Conservation (phyloP, 495 filamentous ascomycete species). For the Cercophora samala region DNA sequence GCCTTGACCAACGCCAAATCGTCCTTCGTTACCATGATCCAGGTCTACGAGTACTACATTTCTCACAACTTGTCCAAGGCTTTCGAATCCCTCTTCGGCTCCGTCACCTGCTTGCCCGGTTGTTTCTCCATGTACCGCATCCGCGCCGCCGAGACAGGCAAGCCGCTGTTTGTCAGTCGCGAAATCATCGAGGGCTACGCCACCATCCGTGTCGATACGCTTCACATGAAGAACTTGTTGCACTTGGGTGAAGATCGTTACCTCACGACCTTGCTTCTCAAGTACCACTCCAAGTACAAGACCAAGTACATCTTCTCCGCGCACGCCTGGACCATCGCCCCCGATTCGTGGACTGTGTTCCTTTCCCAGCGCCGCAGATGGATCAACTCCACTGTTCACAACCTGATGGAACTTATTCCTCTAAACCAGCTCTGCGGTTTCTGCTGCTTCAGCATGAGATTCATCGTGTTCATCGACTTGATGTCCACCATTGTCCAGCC, state of each 20-base stretch:
- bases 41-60: slow-evolving; percentile 99
- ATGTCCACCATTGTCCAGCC: slow-evolving; percentile 89
- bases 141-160: slow-evolving; percentile 86
- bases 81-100: slow-evolving; percentile 97
- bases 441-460: slow-evolving; percentile 99
- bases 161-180: slow-evolving; percentile 90
- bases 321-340: slow-evolving; percentile 94
- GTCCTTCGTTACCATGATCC: slow-evolving; percentile 95
- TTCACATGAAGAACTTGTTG: slow-evolving; percentile 98
- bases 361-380: slow-evolving; percentile 96
- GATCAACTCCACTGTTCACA: slow-evolving; percentile 99
- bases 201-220: slow-evolving; percentile 91
- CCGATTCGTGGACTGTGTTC: slow-evolving; percentile 90
- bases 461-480: slow-evolving; percentile 93
- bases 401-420: slow-evolving; percentile 91
- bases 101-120: slow-evolving; percentile 94
- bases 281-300: slow-evolving; percentile 89
- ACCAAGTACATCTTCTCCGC: slow-evolving; percentile 93
- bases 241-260: slow-evolving; percentile 96
- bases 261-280: slow-evolving; percentile 89
- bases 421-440: slow-evolving; percentile 94
- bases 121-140: slow-evolving; percentile 99
- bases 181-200: slow-evolving; percentile 84
- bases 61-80: slow-evolving; percentile 97
- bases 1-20: slow-evolving; percentile 87